These are phyloP conservation scores for Streptanthus diversifolius DNA, from an alignment of 345 rosid species.

Conservation along the genomic window DNA sequence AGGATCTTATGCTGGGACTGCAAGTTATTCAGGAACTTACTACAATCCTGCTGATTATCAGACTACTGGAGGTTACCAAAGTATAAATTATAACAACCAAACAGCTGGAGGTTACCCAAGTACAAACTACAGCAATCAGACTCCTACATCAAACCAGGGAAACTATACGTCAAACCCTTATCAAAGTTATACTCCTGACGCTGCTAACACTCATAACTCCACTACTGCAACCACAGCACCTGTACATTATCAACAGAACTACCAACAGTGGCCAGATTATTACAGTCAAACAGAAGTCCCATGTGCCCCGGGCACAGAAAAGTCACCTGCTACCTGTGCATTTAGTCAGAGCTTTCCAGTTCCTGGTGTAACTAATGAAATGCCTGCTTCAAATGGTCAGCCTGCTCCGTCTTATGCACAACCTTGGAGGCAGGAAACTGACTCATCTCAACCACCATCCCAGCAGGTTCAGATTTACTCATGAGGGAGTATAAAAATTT, in stretches of 20 bases:
- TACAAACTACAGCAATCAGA: slow-evolving; percentile 64
- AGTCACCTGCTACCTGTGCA: slow-evolving; percentile 51
- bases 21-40: slow-evolving; percentile 95
- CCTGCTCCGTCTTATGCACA: slow-evolving; percentile 46
- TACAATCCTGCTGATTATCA: slow-evolving; percentile 99
- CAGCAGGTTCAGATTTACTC: slow-evolving; percentile 59
- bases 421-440: slow-evolving; percentile 66
- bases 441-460: slow-evolving; percentile 52
- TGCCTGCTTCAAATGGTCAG: slow-evolving; percentile 59
- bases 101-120: slow-evolving; percentile 76
- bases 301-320: slow-evolving; percentile 99
- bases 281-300: slow-evolving; percentile 87
- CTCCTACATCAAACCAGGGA: slow-evolving; percentile 59
- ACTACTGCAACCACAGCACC: slow-evolving; percentile 50
- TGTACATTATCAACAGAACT: slow-evolving; percentile 68
- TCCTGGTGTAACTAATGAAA: slow-evolving; percentile 52
- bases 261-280: slow-evolving; percentile 85
- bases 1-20: slow-evolving; percentile 98
- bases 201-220: slow-evolving; percentile 53
- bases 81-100: slow-evolving; percentile 66
- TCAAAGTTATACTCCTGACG: slow-evolving; percentile 55
- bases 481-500: slow-evolving; percentile 8
- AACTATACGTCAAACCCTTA: slow-evolving; percentile 64
- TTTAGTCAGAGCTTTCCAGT: slow-evolving; percentile 52
- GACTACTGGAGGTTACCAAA: slow-evolving; percentile 90